A percentile compares a stretch with the other conserved stretches of the same genome.
These are phyloP conservation scores for Vaccinium corymbosum DNA, from an alignment of 148 eudicot species.

Conservation along the genomic window DNA sequence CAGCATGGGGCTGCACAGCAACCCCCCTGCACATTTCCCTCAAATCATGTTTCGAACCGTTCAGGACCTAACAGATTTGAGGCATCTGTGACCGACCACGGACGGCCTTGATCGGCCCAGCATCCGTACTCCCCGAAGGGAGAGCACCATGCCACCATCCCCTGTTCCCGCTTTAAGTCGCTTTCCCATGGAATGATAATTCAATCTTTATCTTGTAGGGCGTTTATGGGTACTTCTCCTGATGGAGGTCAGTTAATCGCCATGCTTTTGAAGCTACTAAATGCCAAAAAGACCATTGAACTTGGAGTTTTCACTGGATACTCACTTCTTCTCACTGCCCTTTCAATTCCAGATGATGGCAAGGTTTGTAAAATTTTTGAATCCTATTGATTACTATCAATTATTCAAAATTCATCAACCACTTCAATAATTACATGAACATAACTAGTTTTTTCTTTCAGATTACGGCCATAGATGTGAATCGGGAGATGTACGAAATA, in stretches of 20 bases:
- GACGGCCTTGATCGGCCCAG: too few species aligned
- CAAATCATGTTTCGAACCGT: too few species aligned
- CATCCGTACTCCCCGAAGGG: too few species aligned
- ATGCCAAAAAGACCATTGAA: conserved; percentile 42
- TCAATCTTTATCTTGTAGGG: conserved; percentile 5
- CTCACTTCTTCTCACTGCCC: conserved; percentile 41
- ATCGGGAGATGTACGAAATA: conserved; percentile 35
- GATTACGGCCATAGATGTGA: conserved; percentile 46
- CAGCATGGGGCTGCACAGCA: too few species aligned
- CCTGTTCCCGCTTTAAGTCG: too few species aligned
- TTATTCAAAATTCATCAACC: background rate
- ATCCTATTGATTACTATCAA: background rate
- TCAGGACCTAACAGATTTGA: too few species aligned
- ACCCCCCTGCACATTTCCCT: too few species aligned
- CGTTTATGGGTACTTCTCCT: conserved; percentile 31
- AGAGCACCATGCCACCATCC: too few species aligned
- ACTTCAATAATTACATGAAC: background rate
- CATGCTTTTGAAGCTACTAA: conserved; percentile 36
- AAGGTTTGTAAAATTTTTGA: conserved; percentile 15
- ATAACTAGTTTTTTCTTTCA: conserved; percentile 8
- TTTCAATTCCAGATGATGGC: conserved; percentile 45
- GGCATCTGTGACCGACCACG: too few species aligned
- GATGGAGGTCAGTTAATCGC: conserved; percentile 34
- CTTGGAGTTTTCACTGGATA: conserved; percentile 51
- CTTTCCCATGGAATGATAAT: too few species aligned